Conservation (phyloP, 768 basidiomycete genomes). For the Udeniomyces megalosporus region DNA sequence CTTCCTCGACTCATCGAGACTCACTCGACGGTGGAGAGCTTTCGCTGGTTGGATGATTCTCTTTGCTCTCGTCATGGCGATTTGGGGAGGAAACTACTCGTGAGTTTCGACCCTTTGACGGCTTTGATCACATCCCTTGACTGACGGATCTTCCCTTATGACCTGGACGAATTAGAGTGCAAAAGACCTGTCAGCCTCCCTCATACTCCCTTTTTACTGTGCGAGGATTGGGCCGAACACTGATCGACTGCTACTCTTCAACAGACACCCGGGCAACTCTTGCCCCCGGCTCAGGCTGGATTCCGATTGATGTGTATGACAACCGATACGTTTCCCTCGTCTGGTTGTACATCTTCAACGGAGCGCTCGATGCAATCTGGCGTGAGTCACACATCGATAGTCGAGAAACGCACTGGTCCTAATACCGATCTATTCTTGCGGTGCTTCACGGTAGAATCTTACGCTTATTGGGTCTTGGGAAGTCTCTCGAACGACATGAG, state of each 20-base stretch:
- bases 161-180: no score
- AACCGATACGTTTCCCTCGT: background rate
- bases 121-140: no score
- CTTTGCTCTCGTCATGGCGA: background rate
- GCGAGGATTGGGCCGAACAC: no score
- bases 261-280: background rate
- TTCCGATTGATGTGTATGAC: background rate
- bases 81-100: background rate
- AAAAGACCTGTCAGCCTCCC: no score
- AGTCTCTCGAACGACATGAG: conserved; percentile 69
- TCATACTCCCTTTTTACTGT: no score
- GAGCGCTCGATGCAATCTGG: background rate
- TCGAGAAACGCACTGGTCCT: no score
- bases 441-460: background rate
- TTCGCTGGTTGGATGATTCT: background rate
- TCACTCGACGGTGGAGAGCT: background rate
- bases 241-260: no score
- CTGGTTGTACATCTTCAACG: background rate
- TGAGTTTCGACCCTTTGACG: no score
- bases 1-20: background rate
- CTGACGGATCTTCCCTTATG: no score
- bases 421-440: no score
- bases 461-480: conserved; percentile 29
- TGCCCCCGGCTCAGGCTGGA: background rate
- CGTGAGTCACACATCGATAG: background rate